Percentiles rank a stretch among this genome's conserved stretches.
Conservation (phyloP, 2,329 filamentous ascomycete genomes). For the Coniella vitis region DNA sequence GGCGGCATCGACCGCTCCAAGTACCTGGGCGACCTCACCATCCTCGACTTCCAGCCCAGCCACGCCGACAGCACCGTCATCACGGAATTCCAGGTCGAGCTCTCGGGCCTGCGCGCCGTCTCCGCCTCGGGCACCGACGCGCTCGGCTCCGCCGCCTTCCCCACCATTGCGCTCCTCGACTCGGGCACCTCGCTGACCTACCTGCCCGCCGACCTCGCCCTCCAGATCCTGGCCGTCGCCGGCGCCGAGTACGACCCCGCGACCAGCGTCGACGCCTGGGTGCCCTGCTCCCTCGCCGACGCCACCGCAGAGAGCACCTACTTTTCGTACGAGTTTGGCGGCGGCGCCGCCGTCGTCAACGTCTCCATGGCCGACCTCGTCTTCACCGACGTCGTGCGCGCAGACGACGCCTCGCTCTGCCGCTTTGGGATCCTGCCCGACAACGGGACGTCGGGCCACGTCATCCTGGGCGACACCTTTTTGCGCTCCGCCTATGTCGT, state of each 20-base stretch:
- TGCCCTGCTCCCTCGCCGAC: not conserved
- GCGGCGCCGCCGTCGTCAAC: not conserved
- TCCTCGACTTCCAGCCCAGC: not conserved
- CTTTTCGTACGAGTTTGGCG: not conserved
- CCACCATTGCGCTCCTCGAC: conserved; percentile 2
- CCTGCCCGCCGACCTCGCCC: not conserved
- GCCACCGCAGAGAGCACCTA: not conserved
- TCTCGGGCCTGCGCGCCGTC: not conserved
- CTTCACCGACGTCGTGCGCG: not conserved
- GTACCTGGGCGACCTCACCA: not conserved
- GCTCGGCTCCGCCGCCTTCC: not conserved
- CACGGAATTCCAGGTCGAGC: not conserved
- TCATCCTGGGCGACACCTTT: conserved; percentile 44
- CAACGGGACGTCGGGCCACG: not conserved
- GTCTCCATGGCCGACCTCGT: conserved; percentile 1
- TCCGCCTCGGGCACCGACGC: not conserved
- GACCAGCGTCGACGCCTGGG: not conserved
- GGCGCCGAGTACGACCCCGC: not conserved
- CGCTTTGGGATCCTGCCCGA: not conserved
- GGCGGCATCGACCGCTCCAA: conserved; percentile 5
- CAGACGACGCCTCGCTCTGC: not conserved
- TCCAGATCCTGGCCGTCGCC: not conserved
- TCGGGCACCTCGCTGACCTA: not conserved
- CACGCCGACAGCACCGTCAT: not conserved
- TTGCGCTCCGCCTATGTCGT: conserved; percentile 48